Percentiles rank a stretch among this genome's conserved stretches.
Evolutionary conservation across 305 asterid genomes (phyloP).

Genomic region (Solanum chacoense): DNA sequence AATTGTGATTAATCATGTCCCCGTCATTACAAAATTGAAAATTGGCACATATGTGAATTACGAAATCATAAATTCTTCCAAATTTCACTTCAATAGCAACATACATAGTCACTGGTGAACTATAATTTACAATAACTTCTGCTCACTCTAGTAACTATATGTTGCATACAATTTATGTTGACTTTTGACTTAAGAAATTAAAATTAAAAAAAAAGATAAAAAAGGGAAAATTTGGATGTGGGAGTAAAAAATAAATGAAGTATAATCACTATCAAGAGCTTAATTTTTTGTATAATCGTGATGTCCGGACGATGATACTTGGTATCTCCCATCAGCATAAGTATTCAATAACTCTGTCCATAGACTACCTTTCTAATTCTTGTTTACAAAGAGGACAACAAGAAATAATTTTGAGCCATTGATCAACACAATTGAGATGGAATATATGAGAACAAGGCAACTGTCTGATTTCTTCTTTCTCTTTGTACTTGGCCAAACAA

Average conservation of each 20-base stretch:
- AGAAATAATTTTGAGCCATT: constrained; percentile 84
- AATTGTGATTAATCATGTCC: not conserved
- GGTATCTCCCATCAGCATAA: not conserved
- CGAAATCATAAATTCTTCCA: not conserved
- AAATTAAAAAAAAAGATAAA: not conserved
- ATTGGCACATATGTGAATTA: not conserved
- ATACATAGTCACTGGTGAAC: constrained; percentile 1
- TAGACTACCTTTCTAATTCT: constrained; percentile 35
- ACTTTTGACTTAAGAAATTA: not conserved
- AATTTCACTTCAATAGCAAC: not conserved
- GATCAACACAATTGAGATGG: constrained; percentile 87
- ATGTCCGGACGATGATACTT: not conserved
- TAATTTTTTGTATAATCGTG: not conserved
- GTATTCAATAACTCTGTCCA: not conserved
- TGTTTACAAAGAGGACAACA: constrained; percentile 54
- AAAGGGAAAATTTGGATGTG: not conserved
- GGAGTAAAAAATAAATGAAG: not conserved
- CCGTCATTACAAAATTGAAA: not conserved
- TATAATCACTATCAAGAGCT: not conserved
- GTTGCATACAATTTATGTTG: not conserved
- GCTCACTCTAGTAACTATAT: not conserved
- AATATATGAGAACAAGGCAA: constrained; percentile 74
- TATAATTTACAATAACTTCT: not conserved
- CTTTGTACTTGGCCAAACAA: constrained; percentile 69
- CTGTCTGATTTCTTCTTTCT: constrained; percentile 70